Evolutionary conservation across 2,329 filamentous ascomycete genomes (phyloP), one percentile per base, ranked within the genome.

Genomic region (Conoideocrella luteorostrata): DNA sequence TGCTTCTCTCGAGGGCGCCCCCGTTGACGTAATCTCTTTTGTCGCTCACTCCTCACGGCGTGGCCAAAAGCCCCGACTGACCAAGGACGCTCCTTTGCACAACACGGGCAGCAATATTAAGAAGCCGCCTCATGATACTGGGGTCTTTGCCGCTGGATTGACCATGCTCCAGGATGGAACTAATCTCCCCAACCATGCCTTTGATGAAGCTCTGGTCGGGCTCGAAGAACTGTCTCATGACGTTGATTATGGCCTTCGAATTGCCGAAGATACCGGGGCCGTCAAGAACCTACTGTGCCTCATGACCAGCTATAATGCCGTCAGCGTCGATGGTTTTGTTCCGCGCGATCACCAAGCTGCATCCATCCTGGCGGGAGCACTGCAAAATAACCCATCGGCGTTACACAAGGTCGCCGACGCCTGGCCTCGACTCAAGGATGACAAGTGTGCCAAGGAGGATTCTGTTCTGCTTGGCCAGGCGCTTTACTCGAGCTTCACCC

Each of bases 191-290:
- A 57, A 60, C n/a, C 51, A 62, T 41, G 59, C 56, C 3, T 64
- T 78, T 12, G 70, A 75, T 32, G 63, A 64, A 9, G 75, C 76
- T 0, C 68, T 86, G 7, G 70, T 75, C 26, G 69, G 69, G 26
- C 70, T 86, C 15, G 69, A 75, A 48, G 80, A 85, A 6, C 64
- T 84, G 23, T 75, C 80, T 0, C 80, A 85, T 59, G 82, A 84
- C 59, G 78, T 84, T 49, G 84, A 83, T 65, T 86, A 84, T 59
- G 82, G 82, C 9, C 65, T 80, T n/a, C 77, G 82, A 57, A 72
- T 84, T 46, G 69, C 73, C 18, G 74, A 79, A 56, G 74, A 82
- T 50, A 55, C 65, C 3, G 69, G 71, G 2, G 72, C 73, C 2
- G 52, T 82, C 41, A 70, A 69, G 49, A 62, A 70, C n/a, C 68